A percentile compares a stretch with the other conserved stretches of the same genome.
Conservation (phyloP, 495 filamentous ascomycete genomes). For the Penicillium cinerascens region DNA sequence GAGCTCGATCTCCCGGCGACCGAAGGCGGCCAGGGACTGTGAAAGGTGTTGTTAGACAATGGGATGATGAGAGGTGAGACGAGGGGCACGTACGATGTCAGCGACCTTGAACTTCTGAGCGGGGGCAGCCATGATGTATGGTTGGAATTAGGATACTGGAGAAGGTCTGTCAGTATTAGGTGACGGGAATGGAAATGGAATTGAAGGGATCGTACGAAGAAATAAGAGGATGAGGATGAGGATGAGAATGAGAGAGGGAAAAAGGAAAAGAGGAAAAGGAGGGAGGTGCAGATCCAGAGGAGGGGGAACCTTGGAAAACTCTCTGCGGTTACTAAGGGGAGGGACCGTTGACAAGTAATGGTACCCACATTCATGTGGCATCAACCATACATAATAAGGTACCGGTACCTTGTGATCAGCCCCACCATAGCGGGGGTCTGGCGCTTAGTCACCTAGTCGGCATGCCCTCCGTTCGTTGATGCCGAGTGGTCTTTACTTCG, state of each 20-base stretch:
- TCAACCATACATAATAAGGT: not conserved
- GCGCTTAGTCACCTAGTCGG: not conserved
- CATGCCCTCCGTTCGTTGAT: not conserved
- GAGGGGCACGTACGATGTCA: slow-evolving; percentile 66
- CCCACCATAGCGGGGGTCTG: not conserved
- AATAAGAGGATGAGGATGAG: slow-evolving; percentile 5
- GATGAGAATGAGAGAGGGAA: slow-evolving; percentile 5
- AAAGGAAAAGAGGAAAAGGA: slow-evolving; percentile 16
- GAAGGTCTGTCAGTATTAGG: slow-evolving; percentile 5
- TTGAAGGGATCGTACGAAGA: not conserved
- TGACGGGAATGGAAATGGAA: not conserved
- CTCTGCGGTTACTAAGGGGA: slow-evolving; percentile 11
- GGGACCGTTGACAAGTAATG: not conserved
- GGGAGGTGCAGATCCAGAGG: slow-evolving; percentile 17
- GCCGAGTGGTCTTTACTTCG: slow-evolving; percentile 1
- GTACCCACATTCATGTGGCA: not conserved
- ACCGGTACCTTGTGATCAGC: slow-evolving; percentile 10
- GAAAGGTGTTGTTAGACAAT: slow-evolving; percentile 17
- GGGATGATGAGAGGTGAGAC: slow-evolving; percentile 1
- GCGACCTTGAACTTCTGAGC: slow-evolving; percentile 96
- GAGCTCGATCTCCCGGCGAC: slow-evolving; percentile 97
- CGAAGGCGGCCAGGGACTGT: slow-evolving; percentile 89
- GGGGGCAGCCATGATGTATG: slow-evolving; percentile 59
- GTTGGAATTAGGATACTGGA: slow-evolving; percentile 9
- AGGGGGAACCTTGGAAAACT: slow-evolving; percentile 16